phyloP scores from a whole-genome alignment of 2,329 filamentous ascomycete genomes.

The Calonectria hawksworthii region DNA sequence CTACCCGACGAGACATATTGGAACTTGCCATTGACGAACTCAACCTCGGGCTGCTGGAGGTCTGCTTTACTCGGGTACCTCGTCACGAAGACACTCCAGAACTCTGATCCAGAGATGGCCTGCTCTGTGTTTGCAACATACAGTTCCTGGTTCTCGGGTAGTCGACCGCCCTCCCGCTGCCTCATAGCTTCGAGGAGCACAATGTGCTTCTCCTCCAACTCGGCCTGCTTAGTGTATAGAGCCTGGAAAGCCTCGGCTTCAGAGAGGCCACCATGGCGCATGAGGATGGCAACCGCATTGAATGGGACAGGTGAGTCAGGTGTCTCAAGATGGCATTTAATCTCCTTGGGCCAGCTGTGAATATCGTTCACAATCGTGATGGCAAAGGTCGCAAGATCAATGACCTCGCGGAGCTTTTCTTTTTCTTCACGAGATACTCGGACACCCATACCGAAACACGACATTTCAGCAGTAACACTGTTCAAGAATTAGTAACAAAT shows the following conservation, averaged over 20 bases:
- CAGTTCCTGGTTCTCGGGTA: background rate
- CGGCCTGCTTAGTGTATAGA: background rate
- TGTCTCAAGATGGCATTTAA: background rate
- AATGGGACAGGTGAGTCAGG: background rate
- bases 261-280: background rate
- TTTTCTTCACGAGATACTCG: background rate
- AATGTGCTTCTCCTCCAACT: background rate
- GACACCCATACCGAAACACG: background rate
- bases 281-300: background rate
- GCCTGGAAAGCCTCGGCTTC: background rate
- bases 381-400: background rate
- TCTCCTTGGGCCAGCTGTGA: slow-evolving; percentile 4
- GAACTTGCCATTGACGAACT: background rate
- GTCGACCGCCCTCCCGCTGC: background rate
- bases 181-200: background rate
- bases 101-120: background rate
- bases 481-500: background rate
- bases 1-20: background rate
- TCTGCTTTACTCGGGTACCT: background rate
- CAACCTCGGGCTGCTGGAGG: background rate
- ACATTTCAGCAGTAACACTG: slow-evolving; percentile 1
- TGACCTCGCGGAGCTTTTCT: background rate
- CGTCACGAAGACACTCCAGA: background rate
- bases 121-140: slow-evolving; percentile 7
- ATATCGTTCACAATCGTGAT: background rate